phyloP scores from a whole-genome alignment of 495 filamentous ascomycete genomes.

The Friedmanniomyces endolithicus region DNA sequence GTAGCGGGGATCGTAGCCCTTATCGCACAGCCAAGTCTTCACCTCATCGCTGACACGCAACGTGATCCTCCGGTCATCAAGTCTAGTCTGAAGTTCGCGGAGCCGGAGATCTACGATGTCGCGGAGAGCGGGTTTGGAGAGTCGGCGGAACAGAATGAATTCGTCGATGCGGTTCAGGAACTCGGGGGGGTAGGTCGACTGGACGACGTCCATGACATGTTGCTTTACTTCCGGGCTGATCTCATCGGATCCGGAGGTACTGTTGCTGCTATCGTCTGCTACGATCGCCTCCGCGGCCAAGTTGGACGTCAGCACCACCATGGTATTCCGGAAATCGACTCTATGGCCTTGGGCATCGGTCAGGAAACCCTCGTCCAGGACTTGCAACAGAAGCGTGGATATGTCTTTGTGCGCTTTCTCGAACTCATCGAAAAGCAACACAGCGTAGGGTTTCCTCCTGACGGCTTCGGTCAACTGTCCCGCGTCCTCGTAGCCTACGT shows the following conservation, averaged over 20 bases:
- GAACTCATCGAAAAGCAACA: slow-evolving; percentile 92
- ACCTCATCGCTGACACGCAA: slow-evolving; percentile 58
- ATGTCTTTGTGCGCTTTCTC: slow-evolving; percentile 96
- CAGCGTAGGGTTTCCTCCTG: slow-evolving; percentile 86
- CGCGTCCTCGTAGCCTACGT: slow-evolving; percentile 93
- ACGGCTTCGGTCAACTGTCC: slow-evolving; percentile 95
- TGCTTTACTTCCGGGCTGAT: slow-evolving; percentile 57
- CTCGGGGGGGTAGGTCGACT: slow-evolving; percentile 67
- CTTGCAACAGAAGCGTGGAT: slow-evolving; percentile 82
- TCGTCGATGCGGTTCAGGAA: slow-evolving; percentile 95
- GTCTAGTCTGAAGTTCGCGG: slow-evolving; percentile 66
- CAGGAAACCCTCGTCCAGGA: slow-evolving; percentile 91
- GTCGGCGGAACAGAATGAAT: slow-evolving; percentile 86
- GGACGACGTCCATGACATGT: slow-evolving; percentile 82
- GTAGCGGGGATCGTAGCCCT: slow-evolving; percentile 80
- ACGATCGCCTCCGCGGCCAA: slow-evolving; percentile 68
- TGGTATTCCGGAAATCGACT: slow-evolving; percentile 88
- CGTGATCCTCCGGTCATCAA: slow-evolving; percentile 74
- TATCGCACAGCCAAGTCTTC: slow-evolving; percentile 72
- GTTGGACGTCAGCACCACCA: slow-evolving; percentile 93
- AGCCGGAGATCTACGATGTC: slow-evolving; percentile 92
- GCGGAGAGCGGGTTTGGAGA: slow-evolving; percentile 62
- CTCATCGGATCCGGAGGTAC: slow-evolving; percentile 37
- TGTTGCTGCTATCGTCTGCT: slow-evolving; percentile 32
- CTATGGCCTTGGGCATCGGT: slow-evolving; percentile 93